Conservation (phyloP, 306 rosid genomes). For the Quercus cerris region DNA sequence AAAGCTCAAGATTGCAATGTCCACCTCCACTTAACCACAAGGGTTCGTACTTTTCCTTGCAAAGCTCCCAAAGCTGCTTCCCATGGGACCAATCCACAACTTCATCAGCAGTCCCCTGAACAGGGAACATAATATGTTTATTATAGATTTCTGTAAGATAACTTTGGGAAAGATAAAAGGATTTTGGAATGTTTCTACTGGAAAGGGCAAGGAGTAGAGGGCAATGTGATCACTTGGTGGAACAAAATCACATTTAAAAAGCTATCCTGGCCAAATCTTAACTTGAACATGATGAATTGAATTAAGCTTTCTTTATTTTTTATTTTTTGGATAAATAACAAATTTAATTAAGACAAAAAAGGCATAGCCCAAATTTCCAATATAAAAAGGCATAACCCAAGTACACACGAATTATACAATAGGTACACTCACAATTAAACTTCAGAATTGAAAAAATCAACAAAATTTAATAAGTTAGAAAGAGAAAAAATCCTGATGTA, state of each 20-base stretch:
- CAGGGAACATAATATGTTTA: constrained; percentile 5
- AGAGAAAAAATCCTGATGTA: no score
- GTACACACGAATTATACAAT: no score
- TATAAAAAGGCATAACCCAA: no score
- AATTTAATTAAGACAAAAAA: no score
- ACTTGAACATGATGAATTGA: neutral
- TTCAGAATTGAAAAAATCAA: no score
- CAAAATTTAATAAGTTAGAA: no score
- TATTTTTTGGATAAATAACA: no score
- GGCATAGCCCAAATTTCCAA: no score
- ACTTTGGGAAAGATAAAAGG: neutral
- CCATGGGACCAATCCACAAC: constrained; percentile 93
- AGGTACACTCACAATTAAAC: no score
- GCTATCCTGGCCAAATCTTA: neutral
- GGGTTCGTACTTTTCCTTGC: constrained; percentile 83
- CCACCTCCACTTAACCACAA: constrained; percentile 96
- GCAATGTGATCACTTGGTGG: neutral
- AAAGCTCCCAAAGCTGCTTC: constrained; percentile 87
- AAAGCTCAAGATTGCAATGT: constrained; percentile 89
- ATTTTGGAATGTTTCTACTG: neutral
- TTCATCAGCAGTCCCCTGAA: constrained; percentile 91
- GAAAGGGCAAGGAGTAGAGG: neutral
- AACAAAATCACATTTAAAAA: neutral
- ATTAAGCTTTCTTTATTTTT: neutral
- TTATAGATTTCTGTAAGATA: neutral